These are phyloP conservation scores for Tolypocladium capitatum DNA, from an alignment of 2,329 filamentous ascomycete genomes.

Conservation along the genomic window DNA sequence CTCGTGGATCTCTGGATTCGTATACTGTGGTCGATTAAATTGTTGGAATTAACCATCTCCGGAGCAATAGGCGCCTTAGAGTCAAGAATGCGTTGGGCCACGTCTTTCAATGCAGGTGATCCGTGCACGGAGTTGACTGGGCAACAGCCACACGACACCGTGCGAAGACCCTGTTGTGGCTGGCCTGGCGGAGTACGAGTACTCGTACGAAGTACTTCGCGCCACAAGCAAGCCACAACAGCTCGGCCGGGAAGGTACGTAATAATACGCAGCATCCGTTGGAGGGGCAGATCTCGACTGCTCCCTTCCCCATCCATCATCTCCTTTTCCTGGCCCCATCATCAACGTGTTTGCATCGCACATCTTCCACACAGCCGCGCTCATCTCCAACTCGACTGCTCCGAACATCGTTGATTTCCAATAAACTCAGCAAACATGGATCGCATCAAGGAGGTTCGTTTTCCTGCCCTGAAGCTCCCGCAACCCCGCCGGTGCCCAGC, in stretches of 20 bases:
- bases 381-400: constrained; percentile 7
- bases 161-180: too few relatives aligned
- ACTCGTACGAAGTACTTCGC: too few relatives aligned
- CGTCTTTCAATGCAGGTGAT: constrained; percentile 3
- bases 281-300: constrained; percentile 24
- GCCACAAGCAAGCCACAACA: constrained; percentile 18
- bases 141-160: constrained; percentile 12
- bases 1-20: not conserved
- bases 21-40: not conserved
- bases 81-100: constrained; percentile 6
- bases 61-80: not conserved
- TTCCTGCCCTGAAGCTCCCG: constrained; percentile 7
- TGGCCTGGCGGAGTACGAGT: constrained; percentile 2
- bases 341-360: constrained; percentile 18
- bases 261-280: constrained; percentile 13
- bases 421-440: constrained; percentile 48
- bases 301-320: constrained; percentile 11
- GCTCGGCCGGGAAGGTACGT: constrained; percentile 5
- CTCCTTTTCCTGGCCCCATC: constrained; percentile 16
- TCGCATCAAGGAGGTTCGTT: constrained; percentile 76
- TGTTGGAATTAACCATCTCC: not conserved
- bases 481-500: constrained; percentile 10
- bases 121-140: constrained; percentile 10
- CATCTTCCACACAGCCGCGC: constrained; percentile 16
- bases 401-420: constrained; percentile 3